phyloP scores from a whole-genome alignment of 208 protist species.

The Wallacemonas sp. region DNA sequence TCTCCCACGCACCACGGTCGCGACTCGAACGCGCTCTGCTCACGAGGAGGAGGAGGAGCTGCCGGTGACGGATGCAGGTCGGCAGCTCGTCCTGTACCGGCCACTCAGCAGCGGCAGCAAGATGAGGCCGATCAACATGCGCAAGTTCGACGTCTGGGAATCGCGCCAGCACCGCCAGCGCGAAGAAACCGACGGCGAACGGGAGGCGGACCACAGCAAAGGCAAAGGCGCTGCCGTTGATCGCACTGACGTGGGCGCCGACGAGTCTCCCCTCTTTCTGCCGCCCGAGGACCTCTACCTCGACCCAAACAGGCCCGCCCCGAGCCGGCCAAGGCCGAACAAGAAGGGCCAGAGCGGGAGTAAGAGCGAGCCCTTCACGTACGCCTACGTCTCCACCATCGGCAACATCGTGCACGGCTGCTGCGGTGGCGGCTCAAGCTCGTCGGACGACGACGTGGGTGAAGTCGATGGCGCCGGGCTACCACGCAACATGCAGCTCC shows the following conservation, averaged over 20 bases:
- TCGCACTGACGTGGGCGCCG: background rate
- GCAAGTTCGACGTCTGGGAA: constrained; percentile 18
- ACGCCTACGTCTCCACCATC: constrained; percentile 14
- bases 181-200: background rate
- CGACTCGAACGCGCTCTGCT: background rate
- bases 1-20: background rate
- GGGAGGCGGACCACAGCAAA: background rate
- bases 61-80: background rate
- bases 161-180: background rate
- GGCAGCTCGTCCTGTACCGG: constrained; percentile 14
- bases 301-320: background rate
- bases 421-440: background rate
- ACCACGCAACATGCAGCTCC: constrained; percentile 17
- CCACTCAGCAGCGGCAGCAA: constrained; percentile 1
- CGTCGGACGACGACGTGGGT: background rate
- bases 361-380: background rate
- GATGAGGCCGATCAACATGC: constrained; percentile 20
- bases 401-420: constrained; percentile 6
- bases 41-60: background rate
- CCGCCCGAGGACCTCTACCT: constrained; percentile 5
- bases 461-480: background rate
- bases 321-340: background rate
- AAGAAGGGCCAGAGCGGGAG: background rate
- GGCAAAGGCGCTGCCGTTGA: background rate
- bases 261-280: constrained; percentile 5